These are phyloP conservation scores for Naumovozyma castellii DNA, from an alignment of 805 yeast species.

Conservation along the genomic window DNA sequence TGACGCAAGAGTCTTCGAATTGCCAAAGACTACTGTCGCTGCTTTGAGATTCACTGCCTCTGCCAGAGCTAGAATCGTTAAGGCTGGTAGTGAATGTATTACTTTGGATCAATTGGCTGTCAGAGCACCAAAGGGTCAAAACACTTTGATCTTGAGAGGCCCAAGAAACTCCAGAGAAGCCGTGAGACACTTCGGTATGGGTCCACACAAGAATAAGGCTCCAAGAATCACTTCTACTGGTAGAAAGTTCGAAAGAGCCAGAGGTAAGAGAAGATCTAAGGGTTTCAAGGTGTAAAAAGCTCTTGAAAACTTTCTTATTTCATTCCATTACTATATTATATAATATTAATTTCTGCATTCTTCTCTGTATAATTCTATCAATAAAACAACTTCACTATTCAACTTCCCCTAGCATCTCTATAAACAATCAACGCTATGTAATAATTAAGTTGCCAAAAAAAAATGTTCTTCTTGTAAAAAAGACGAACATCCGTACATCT, in stretches of 20 bases:
- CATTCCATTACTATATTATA: neutral
- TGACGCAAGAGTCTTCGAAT: constrained; percentile 84
- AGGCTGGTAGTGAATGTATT: constrained; percentile 99
- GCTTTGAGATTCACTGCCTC: constrained; percentile 99
- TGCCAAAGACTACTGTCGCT: constrained; percentile 97
- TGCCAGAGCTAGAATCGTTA: constrained; percentile 94
- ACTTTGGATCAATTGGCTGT: constrained; percentile 98
- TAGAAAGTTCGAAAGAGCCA: constrained; percentile 99
- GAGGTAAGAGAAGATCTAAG: constrained; percentile 99
- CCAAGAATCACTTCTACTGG: constrained; percentile 97
- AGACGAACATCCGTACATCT: neutral
- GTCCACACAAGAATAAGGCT: constrained; percentile 99
- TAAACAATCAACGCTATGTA: no score
- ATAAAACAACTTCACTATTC: no score
- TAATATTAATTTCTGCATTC: no score
- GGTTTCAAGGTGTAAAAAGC: constrained; percentile 95
- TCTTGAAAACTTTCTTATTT: neutral
- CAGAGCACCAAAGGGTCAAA: constrained; percentile 98
- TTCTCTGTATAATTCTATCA: neutral
- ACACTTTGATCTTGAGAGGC: constrained; percentile 97
- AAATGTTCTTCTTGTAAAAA: no score
- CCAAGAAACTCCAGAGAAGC: constrained; percentile 99
- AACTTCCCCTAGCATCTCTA: no score
- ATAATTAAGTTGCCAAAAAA: no score
- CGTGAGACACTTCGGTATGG: constrained; percentile 98